Percentiles rank a stretch among this genome's conserved stretches.
These are phyloP conservation scores for Salix exigua DNA, from an alignment of 345 rosid genomes.

Conservation along the genomic window DNA sequence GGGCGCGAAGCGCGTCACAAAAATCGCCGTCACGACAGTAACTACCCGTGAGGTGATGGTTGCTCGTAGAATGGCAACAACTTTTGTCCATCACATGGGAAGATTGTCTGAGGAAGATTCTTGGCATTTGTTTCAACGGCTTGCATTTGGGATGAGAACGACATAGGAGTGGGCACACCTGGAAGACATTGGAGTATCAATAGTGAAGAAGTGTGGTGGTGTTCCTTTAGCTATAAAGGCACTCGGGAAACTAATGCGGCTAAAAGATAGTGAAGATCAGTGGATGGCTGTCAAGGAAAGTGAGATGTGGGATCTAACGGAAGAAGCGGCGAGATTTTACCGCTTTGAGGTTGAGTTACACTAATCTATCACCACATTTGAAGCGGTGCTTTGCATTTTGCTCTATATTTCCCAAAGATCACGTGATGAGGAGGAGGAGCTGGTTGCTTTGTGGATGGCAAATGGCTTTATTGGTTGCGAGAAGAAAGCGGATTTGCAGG, in stretches of 20 bases:
- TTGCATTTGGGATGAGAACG: not conserved
- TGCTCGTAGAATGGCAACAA: conserved; percentile 1
- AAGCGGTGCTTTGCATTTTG: conserved; percentile 9
- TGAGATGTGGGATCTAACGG: conserved; percentile 9
- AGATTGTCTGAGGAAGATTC: conserved; percentile 11
- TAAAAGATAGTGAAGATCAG: not conserved
- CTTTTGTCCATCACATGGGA: not conserved
- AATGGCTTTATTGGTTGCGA: conserved; percentile 14
- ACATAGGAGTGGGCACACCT: not conserved
- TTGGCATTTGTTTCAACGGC: not conserved
- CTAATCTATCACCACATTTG: not conserved
- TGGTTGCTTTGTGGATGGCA: conserved; percentile 31
- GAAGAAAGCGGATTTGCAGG: not conserved
- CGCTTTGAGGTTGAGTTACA: conserved; percentile 6
- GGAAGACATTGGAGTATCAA: not conserved
- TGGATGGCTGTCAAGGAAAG: conserved; percentile 12
- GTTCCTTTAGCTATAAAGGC: conserved; percentile 14
- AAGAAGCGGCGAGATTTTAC: not conserved
- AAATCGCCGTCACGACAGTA: too few relatives aligned
- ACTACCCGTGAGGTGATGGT: not conserved
- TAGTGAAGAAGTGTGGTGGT: conserved; percentile 14
- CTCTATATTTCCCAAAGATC: conserved; percentile 2
- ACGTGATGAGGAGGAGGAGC: not conserved
- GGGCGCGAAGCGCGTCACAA: too few relatives aligned
- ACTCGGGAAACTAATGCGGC: conserved; percentile 11